Evolutionary conservation across 169 alveolate species (phyloP).

Genomic region (Eimeria maxima): DNA sequence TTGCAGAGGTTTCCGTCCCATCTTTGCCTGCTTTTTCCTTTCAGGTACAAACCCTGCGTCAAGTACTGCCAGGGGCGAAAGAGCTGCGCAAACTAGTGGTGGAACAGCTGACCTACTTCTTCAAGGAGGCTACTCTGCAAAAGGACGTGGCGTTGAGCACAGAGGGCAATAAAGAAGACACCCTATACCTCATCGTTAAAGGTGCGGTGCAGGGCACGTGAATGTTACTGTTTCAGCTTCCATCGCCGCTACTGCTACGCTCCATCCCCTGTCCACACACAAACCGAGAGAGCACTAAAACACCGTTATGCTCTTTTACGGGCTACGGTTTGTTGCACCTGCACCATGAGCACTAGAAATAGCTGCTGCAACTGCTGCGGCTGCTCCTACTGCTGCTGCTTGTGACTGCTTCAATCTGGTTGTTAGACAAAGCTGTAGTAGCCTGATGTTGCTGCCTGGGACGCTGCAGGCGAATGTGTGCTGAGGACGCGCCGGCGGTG

Average conservation of each 20-base stretch:
- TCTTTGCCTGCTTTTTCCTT: not conserved
- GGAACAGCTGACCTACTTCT: constrained; percentile 77
- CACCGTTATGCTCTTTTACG: not conserved
- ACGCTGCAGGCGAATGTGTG: constrained; percentile 52
- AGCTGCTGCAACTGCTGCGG: not conserved
- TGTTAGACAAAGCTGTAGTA: not conserved
- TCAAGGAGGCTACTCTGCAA: constrained; percentile 33
- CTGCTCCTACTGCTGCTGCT: too few relatives aligned
- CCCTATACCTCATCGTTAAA: constrained; percentile 67
- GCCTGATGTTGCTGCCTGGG: not conserved
- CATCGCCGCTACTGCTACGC: not conserved
- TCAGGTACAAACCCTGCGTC: constrained; percentile 65
- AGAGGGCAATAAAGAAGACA: constrained; percentile 65
- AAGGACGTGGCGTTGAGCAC: constrained; percentile 49
- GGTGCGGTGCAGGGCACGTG: not conserved
- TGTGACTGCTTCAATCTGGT: too few relatives aligned
- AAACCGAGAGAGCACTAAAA: not conserved
- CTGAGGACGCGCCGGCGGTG: constrained; percentile 55
- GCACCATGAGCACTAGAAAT: not conserved
- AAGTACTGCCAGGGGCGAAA: constrained; percentile 75
- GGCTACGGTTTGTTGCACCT: not conserved
- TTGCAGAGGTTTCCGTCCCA: not conserved
- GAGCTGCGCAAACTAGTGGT: constrained; percentile 76
- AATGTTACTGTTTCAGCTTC: too few relatives aligned
- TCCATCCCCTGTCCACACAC: not conserved